Evolutionary conservation across 2,329 filamentous ascomycete species (phyloP), one percentile per base, ranked within the genome.

Genomic region (Tolypocladium inflatum): DNA sequence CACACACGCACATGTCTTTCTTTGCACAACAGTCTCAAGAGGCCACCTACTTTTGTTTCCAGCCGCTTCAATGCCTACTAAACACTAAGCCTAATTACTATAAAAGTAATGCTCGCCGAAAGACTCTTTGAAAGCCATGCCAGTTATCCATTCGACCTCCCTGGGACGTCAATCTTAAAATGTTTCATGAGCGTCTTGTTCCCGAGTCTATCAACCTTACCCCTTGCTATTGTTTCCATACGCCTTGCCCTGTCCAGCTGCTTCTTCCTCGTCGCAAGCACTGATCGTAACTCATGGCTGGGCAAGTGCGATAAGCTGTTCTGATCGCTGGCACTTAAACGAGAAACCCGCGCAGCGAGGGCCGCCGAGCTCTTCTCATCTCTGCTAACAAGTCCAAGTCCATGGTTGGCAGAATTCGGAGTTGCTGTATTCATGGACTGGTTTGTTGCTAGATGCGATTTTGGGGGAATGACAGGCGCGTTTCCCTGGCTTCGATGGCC

Each of bases 101-200:
- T n/a, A n/a, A n/a, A n/a, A n/a, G n/a, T n/a, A n/a, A 30, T 33
- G 8, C 5, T 33, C 2, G 33, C 33, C 33, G 33, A 33, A 33
- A 33, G 33, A 35, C 33, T 10, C 9, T 35, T 35, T 35, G 33
- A 35, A 33, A 35, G 9, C 33, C 33, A 11, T 5, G 60, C 59
- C 23, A 9, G 45, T 19, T 19, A 56, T 17, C 53, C 53, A 15
- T 55, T 55, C 8, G 4, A 8, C 23, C 53, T 38, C 5, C 53
- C 53, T 0, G 53, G 53, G 4, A 42, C 38, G 17, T 55, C 53
- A 11, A 17, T 23, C 48, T 61, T 62, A 35, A 64, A 64, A 9
- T 61, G 59, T 8, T 51, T 56, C 37, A 60, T 64, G 38, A 64
- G 51, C 4, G 58, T 63, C 33, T 43, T 60, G 26, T 64, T 64